phyloP scores from a whole-genome alignment of 208 protist species.

The Crithidia expoeki region DNA sequence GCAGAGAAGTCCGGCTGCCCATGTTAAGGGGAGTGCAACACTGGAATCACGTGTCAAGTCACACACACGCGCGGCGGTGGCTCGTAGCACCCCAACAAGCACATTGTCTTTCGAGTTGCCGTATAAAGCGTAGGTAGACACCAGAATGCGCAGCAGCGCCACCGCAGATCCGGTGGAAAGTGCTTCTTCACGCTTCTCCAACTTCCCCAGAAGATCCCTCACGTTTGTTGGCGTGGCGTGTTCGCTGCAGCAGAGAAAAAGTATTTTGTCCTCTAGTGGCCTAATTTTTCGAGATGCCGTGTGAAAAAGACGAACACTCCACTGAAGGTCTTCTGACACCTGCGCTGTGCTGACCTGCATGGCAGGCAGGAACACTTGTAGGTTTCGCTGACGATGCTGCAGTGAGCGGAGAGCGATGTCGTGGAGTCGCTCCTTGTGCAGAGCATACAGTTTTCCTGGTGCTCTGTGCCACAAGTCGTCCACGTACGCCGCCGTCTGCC shows the following conservation, averaged over 20 bases:
- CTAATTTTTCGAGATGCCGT: neutral
- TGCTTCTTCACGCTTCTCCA: neutral
- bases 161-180: constrained; percentile 24
- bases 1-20: constrained; percentile 13
- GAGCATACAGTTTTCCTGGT: neutral
- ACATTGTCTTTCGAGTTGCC: neutral
- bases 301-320: neutral
- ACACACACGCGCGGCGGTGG: constrained; percentile 16
- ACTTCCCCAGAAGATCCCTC: neutral
- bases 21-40: neutral
- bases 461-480: constrained; percentile 17
- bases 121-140: neutral
- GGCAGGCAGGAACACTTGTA: constrained; percentile 5
- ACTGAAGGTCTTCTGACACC: constrained; percentile 1
- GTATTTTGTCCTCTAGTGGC: constrained; percentile 4
- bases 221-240: neutral
- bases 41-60: constrained; percentile 9
- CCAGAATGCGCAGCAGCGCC: constrained; percentile 19
- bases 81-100: neutral
- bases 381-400: constrained; percentile 1
- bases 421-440: neutral
- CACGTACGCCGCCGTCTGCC: constrained; percentile 11
- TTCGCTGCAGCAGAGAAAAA: neutral
- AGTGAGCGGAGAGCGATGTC: neutral
- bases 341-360: constrained; percentile 1